phyloP scores from a whole-genome alignment of 1,139 yeast genomes.

The Candida freyschussii region DNA sequence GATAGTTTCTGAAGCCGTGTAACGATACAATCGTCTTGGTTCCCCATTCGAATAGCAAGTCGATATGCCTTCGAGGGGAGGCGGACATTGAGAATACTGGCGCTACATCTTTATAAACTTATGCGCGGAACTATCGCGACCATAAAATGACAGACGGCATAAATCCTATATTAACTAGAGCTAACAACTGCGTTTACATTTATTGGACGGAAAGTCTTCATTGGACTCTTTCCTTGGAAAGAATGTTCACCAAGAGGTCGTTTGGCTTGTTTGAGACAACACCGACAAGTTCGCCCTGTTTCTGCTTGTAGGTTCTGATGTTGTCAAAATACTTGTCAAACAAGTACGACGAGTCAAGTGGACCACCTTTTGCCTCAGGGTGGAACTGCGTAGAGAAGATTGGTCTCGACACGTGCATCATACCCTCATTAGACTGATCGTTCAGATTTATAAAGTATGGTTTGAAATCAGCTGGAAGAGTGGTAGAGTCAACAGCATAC shows the following conservation, averaged over 20 bases:
- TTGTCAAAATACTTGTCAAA: conserved; percentile 84
- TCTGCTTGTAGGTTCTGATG: conserved; percentile 53
- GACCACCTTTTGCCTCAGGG: conserved; percentile 99
- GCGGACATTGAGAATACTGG: too few relatives aligned
- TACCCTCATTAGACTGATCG: conserved; percentile 95
- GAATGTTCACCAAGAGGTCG: conserved; percentile 66
- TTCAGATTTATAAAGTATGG: conserved; percentile 89
- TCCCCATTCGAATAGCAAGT: too few relatives aligned
- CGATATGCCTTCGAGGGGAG: too few relatives aligned
- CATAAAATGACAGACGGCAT: too few relatives aligned
- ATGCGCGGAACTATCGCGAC: too few relatives aligned
- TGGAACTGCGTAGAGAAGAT: conserved; percentile 96
- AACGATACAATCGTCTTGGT: not conserved
- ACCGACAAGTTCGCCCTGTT: conserved; percentile 39
- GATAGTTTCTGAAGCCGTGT: conserved; percentile 29
- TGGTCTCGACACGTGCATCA: conserved; percentile 82
- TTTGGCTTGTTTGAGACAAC: conserved; percentile 45
- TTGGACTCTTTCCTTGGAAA: conserved; percentile 78
- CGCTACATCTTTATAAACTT: too few relatives aligned
- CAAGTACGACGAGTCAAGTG: conserved; percentile 82
- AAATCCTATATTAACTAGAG: too few relatives aligned
- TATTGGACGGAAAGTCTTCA: too few relatives aligned
- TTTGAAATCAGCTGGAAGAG: conserved; percentile 73
- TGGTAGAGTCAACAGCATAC: conserved; percentile 83
- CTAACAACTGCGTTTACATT: too few relatives aligned